Base-by-base conservation (phyloP, 176 grass and related monocot species). In the Microstegium vimineum region DNA sequence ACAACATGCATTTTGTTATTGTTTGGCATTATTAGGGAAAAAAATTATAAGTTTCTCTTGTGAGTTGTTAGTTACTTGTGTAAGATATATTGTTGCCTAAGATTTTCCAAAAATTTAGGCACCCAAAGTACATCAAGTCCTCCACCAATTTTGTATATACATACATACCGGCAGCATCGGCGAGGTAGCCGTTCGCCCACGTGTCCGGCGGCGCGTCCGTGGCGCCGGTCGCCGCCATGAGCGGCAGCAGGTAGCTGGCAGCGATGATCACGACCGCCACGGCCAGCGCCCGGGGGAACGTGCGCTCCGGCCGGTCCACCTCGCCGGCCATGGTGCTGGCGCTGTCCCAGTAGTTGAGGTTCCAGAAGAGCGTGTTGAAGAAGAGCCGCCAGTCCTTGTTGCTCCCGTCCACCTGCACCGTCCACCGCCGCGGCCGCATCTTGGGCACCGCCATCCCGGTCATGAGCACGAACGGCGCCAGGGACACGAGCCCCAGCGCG, bases 311-410 rank as follows among this genome's bases (percentile, higher is more conserved):
- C 34, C 36, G 76, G 4, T 90, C 84, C 28, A 92, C 90, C 78
- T 92, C 90, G 20, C 86, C 86, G 8, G 86, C 66, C 78, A 92
- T 62, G 3, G 86, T 91, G 64, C 89, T 91, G 12, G 80, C 71
- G 74, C 83, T 83, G 68, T 91, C 89, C 89, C 82, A 88, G 69
- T 85, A 91, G 67, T 85, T 91, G 17, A 91, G 82, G 67, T 91
- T 91, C 89, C 85, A 88, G 82, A 91, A 91, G 31, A 91, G 78
- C 15, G 71, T 88, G 76, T 91, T 91, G 57, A 91, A 76, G 57
- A 79, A 91, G 63, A 91, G 86, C 27, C 51, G 59, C 89, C 89
- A 91, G 70, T 91, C 70, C 57, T 62, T 78, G 4, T 3, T 20
- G 38, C n/a, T 26, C 33, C 72, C 73, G 3, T 37, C 1, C 36